Percentiles rank a stretch among this genome's conserved stretches.
Conservation (phyloP, 768 basidiomycete genomes). For the Tulasnella sp. region DNA sequence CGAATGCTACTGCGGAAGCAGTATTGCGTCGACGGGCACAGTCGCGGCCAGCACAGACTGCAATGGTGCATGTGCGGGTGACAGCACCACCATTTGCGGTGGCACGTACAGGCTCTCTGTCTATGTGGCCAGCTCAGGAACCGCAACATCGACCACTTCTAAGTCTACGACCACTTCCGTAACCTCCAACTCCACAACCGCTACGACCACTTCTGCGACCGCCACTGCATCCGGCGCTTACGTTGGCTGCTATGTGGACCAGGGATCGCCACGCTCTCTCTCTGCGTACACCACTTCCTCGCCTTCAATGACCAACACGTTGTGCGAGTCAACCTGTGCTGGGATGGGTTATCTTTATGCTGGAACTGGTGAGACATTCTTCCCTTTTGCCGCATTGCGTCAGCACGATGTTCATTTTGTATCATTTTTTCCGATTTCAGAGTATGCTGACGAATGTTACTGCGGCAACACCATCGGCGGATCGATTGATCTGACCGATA, state of each 20-base stretch:
- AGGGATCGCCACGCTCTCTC: neutral
- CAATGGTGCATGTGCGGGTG: neutral
- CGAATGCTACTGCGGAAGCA: neutral
- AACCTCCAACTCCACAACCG: neutral
- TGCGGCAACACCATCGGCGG: neutral
- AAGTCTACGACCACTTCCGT: neutral
- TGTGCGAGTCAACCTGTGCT: neutral
- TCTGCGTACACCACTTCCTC: neutral
- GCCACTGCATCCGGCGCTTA: neutral
- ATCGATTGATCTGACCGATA: neutral
- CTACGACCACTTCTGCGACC: neutral
- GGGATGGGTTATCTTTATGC: neutral
- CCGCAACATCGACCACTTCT: neutral
- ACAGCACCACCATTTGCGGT: neutral
- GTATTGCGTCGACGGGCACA: neutral
- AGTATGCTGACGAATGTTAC: neutral
- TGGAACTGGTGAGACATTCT: neutral
- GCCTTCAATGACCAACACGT: neutral
- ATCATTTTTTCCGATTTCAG: too few species aligned
- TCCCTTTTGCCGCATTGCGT: too few species aligned
- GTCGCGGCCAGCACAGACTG: neutral
- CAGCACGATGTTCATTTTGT: too few species aligned
- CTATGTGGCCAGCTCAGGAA: neutral
- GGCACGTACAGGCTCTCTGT: neutral
- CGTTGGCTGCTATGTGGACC: conserved; percentile 1